phyloP scores from a whole-genome alignment of 345 rosid species.

The Leavenworthia alabamica region DNA sequence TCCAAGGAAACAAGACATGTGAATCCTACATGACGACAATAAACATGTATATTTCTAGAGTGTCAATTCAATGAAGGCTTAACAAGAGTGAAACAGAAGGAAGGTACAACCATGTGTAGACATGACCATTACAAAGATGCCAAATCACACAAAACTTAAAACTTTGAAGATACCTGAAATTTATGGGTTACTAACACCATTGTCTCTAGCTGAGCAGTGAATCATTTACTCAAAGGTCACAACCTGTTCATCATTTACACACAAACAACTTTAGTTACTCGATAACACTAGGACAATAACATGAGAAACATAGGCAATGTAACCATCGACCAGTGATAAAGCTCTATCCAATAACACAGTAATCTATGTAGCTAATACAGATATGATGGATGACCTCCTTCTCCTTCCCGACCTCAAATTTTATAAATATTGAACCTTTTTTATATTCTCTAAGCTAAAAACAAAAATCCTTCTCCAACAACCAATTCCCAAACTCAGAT shows the following conservation, averaged over 20 bases:
- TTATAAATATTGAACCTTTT: background rate
- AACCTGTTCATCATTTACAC: conserved; percentile 27
- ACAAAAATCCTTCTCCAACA: background rate
- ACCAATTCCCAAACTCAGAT: background rate
- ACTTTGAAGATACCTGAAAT: conserved; percentile 49
- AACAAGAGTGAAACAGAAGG: no score
- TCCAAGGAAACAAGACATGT: conserved; percentile 43
- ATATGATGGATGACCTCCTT: no score
- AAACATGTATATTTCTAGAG: background rate
- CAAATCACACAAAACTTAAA: background rate
- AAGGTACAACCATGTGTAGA: background rate
- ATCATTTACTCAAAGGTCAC: conserved; percentile 55
- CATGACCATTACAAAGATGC: background rate
- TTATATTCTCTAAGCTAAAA: background rate
- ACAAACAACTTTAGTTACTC: conserved; percentile 6
- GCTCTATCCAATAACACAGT: background rate
- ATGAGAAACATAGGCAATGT: background rate
- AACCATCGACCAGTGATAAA: background rate
- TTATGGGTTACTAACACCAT: conserved; percentile 92
- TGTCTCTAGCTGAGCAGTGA: conserved; percentile 46
- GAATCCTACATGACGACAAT: background rate
- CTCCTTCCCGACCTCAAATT: background rate
- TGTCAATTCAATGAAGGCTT: no score
- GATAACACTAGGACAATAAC: background rate
- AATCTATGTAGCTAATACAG: background rate